Evolutionary conservation across 73 alveolate species (phyloP).

Genomic region (Stentor coeruleus): DNA sequence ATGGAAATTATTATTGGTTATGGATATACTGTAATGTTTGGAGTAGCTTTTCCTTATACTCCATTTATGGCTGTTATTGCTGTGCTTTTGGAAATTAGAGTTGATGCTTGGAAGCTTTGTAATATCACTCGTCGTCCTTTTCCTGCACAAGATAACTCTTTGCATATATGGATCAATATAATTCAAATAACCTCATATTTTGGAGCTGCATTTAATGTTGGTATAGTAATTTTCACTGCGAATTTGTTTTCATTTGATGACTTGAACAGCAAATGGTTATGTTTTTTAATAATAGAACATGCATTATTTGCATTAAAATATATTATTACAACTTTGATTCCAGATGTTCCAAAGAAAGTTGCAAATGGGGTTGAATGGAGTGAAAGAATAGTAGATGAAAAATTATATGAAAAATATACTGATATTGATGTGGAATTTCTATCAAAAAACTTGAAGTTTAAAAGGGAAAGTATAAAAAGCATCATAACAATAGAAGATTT

Average conservation of each 20-base stretch:
- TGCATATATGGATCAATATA: not conserved
- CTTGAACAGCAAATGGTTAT: conserved; percentile 20
- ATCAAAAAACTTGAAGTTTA: not conserved
- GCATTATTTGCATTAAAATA: not conserved
- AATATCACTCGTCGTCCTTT: not conserved
- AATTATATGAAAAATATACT: not conserved
- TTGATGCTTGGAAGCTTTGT: not conserved
- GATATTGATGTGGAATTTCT: not conserved
- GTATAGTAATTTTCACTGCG: not conserved
- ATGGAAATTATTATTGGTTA: not conserved
- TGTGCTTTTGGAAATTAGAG: not conserved
- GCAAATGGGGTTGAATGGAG: conserved; percentile 17
- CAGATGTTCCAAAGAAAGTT: not conserved
- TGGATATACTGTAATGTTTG: not conserved
- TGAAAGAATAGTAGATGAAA: not conserved
- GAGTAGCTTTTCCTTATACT: not conserved
- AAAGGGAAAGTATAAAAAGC: too few relatives aligned
- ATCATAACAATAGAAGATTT: too few relatives aligned
- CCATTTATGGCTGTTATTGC: not conserved
- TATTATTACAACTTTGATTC: not conserved
- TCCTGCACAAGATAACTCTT: not conserved
- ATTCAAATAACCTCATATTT: not conserved
- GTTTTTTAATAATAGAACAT: not conserved
- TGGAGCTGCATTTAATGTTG: not conserved
- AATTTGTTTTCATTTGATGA: too few relatives aligned